Evolutionary conservation across 805 yeast species (phyloP), one percentile per base, ranked within the genome.

Genomic region (Hanseniaspora nectarophila): DNA sequence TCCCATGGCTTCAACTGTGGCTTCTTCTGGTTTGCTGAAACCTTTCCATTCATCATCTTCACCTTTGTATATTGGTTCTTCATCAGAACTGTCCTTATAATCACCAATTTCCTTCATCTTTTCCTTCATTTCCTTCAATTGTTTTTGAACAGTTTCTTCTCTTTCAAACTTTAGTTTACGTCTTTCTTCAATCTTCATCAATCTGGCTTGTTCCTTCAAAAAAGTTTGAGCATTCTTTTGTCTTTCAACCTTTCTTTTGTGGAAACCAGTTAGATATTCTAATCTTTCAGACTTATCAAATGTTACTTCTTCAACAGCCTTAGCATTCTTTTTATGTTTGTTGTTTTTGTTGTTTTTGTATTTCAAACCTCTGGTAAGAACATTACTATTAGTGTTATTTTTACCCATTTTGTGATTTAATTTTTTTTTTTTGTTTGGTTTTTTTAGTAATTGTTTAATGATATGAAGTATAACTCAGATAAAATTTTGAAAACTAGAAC

Each of bases 261-360:
- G 97, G 66, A 90, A 90, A 38, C 98, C 98, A 2, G 97, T 90
- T 58, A 90, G 70, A 65, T 80, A 90, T 55, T 90, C 95, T 65
- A 73, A 68, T 63, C 97, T 70, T n/a, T 83, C 75, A 18, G 75
- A 84, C 56, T 79, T 77, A 66, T 92, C 92, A 64, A 88, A 92
- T 1, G 76, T 78, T 28, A 92, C 94, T 64, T 87, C 96, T 26
- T 78, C 89, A 2, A 85, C 88, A 5, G 51, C 45, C n/a, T 46
- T 46, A 18, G 37, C 28, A 21, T 53, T 45, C 37, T 87, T 74
- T 62, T 75, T 77, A 63, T 78, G 75, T 63, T 77, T 78, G 32
- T 73, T 72, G 32, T 73, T 72, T 62, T 80, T 82, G 58, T 81
- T 82, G 50, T 77, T 77, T 16, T 82, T 81, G 65, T 88, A 89